Evolutionary conservation across 345 rosid species (phyloP).

Genomic region (Salix udensis): DNA sequence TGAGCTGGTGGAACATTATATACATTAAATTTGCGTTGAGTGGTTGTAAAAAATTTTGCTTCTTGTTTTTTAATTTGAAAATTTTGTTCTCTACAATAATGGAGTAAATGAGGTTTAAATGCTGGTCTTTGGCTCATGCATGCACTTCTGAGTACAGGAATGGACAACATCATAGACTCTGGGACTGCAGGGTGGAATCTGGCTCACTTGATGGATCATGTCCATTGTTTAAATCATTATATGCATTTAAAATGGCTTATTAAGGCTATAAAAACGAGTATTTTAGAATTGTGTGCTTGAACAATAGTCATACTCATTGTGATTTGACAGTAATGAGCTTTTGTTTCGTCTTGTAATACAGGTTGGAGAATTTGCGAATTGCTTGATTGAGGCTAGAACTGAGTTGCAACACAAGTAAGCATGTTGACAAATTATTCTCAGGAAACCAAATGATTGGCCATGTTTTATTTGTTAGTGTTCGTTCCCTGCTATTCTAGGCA

Average conservation of each 20-base stretch:
- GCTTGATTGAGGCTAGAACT: constrained; percentile 68
- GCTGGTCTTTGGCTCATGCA: too few species aligned
- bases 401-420: constrained; percentile 74
- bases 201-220: background rate
- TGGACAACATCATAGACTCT: background rate
- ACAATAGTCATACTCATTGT: too few species aligned
- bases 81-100: too few species aligned
- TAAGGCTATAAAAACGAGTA: background rate
- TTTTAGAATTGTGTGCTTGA: background rate
- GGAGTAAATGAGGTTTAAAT: too few species aligned
- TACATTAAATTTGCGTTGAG: too few species aligned
- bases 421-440: constrained; percentile 25
- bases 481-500: background rate
- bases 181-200: background rate
- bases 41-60: too few species aligned
- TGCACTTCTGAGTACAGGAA: too few species aligned
- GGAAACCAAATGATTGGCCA: background rate
- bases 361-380: constrained; percentile 85
- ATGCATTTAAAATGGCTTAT: background rate
- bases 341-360: constrained; percentile 25
- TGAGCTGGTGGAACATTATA: too few species aligned
- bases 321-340: background rate
- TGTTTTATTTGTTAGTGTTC: background rate
- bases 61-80: too few species aligned
- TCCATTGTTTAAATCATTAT: background rate